Evolutionary conservation across 1,139 yeast species (phyloP).

Genomic region (Pichia inconspicua): DNA sequence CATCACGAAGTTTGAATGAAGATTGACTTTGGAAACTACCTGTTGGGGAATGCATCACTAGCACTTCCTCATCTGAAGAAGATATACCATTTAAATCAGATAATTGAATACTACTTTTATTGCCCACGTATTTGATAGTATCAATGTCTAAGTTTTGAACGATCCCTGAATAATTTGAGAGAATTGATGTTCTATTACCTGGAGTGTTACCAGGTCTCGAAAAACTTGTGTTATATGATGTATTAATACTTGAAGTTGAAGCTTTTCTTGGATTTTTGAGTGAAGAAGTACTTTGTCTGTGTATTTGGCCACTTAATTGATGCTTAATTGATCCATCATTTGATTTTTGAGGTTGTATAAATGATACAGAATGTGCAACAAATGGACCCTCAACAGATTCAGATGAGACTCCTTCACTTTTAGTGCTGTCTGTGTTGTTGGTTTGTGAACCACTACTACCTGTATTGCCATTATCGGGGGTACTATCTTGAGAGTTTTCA

Average conservation of each 20-base stretch:
- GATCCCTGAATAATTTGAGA: slow-evolving; percentile 39
- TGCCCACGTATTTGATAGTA: slow-evolving; percentile 35
- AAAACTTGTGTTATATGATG: neutral
- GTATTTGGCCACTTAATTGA: neutral
- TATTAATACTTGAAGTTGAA: neutral
- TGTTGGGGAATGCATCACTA: slow-evolving; percentile 4
- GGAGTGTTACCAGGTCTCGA: slow-evolving; percentile 2
- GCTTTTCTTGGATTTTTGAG: neutral
- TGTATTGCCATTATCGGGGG: neutral
- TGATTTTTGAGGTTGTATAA: neutral
- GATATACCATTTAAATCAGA: slow-evolving; percentile 4
- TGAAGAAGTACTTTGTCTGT: neutral
- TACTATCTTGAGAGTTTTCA: neutral
- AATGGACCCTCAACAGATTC: neutral
- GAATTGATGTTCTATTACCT: slow-evolving; percentile 33
- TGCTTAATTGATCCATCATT: neutral
- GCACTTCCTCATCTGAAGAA: slow-evolving; percentile 3
- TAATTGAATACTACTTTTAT: slow-evolving; percentile 15
- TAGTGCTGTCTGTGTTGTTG: neutral
- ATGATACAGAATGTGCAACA: neutral
- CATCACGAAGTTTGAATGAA: neutral
- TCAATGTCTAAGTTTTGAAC: slow-evolving; percentile 37
- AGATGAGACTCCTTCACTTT: neutral
- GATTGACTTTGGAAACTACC: neutral
- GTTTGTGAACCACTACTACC: neutral